A percentile compares a stretch with the other conserved stretches of the same genome.
Conservation (phyloP, 2,329 filamentous ascomycete species). For the Aspergillus brunneoviolaceus region DNA sequence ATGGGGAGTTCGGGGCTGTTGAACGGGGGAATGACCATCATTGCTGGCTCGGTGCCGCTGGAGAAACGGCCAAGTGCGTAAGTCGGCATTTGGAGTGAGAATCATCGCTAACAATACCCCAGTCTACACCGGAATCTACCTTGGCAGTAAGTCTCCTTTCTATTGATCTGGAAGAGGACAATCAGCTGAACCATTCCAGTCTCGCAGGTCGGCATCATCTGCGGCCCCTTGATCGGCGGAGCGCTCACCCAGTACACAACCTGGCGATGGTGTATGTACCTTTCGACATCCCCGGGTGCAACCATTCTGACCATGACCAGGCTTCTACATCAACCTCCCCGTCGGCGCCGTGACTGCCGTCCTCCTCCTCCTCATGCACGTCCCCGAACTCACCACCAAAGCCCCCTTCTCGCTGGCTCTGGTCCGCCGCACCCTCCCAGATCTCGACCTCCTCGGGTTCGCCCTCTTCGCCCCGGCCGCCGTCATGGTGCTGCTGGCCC, state of each 20-base stretch:
- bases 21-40: constrained; percentile 28
- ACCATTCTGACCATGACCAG: no score
- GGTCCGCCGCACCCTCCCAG: not conserved
- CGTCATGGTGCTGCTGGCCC: constrained; percentile 15
- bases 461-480: not conserved
- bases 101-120: no score
- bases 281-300: not conserved
- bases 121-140: not conserved
- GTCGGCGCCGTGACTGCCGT: no score
- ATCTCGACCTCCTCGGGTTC: not conserved
- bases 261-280: constrained; percentile 45
- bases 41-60: constrained; percentile 19
- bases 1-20: constrained; percentile 36
- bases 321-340: no score
- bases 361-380: no score
- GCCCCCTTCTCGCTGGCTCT: not conserved
- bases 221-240: constrained; percentile 51
- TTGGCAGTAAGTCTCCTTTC: not conserved
- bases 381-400: not conserved
- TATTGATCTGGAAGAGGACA: no score
- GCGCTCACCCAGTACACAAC: constrained; percentile 47
- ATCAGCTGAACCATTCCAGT: no score
- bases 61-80: not conserved
- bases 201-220: not conserved
- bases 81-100: no score